These are phyloP conservation scores for Citrullus mucosospermus DNA, from an alignment of 306 rosid species.

Conservation along the genomic window DNA sequence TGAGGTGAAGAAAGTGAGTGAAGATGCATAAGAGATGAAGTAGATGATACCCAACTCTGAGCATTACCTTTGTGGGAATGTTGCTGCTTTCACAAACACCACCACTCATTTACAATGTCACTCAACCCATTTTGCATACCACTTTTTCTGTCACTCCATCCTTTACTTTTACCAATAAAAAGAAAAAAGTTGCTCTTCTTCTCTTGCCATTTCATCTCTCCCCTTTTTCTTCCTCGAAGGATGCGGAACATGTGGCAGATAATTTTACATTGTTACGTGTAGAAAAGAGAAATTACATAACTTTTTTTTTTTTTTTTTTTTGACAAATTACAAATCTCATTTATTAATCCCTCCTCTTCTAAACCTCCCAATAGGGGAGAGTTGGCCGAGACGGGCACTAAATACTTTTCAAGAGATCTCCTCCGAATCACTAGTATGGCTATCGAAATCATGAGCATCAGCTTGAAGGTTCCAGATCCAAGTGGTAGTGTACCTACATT, in stretches of 20 bases:
- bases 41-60: not conserved
- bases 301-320: too few relatives aligned
- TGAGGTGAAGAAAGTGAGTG: not conserved
- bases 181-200: not conserved
- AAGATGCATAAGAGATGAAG: not conserved
- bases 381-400: too few relatives aligned
- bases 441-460: too few relatives aligned
- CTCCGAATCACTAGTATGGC: too few relatives aligned
- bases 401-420: too few relatives aligned
- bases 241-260: not conserved
- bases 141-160: not conserved
- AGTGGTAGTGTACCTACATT: too few relatives aligned
- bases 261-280: not conserved
- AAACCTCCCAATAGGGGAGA: not conserved
- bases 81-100: constrained; percentile 1
- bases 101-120: not conserved
- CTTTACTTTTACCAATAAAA: not conserved
- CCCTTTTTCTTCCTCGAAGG: too few relatives aligned
- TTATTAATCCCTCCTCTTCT: not conserved
- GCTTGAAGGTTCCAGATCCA: too few relatives aligned
- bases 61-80: not conserved
- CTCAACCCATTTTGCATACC: not conserved
- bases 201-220: not conserved
- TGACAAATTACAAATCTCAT: too few relatives aligned
- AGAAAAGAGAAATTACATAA: not conserved